Evolutionary conservation across 2,329 filamentous ascomycete species (phyloP), one percentile per base, ranked within the genome.

Genomic region (Aspergillus pseudoglaucus): DNA sequence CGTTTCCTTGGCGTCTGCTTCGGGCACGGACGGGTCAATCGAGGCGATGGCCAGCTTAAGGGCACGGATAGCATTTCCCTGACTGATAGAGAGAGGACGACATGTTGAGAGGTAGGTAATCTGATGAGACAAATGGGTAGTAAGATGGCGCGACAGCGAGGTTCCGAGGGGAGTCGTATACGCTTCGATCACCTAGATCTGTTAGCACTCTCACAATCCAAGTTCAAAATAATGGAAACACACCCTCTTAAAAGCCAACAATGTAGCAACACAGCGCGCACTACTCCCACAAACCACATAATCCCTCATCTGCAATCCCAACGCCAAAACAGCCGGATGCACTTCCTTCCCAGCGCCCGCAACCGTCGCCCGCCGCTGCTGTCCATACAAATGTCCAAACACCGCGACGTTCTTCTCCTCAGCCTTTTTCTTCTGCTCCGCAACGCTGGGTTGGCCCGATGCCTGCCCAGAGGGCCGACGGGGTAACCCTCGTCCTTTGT

Each of bases 31-130:
- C 37, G 91, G 89, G 60, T 96, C 90, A 49, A 96, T 84, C 58
- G 89, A 89, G 60, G 88, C 87, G 63, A 98, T 91, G 61, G 89
- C 83, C 42, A 95, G 82, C 75, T 98, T 98, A 44, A 98, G 79
- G 78, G 90, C 91, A 47, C 93, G 83, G 64, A 98, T 95, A 32
- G 90, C 90, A 67, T 97, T 98, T 51, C 93, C 93, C 84, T 97
- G 95, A 53, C 88, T 89, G 69, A 95, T 93, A 56, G 88, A 94
- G 71, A 98, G 87, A 30, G 93, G 90, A n/a, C 93, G 84, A 63
- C 90, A 96, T 57, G 89, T 89, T 51, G 88, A 88, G 51, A 98
- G 80, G 64, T 94, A 96, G 55, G 94, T 90, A 62, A 98, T 96
- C 70, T 98, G 93, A 33, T 90, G 88, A 61, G 90, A 93, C 50